Conservation (phyloP, 768 basidiomycete species). For the Boletus huronensis region DNA sequence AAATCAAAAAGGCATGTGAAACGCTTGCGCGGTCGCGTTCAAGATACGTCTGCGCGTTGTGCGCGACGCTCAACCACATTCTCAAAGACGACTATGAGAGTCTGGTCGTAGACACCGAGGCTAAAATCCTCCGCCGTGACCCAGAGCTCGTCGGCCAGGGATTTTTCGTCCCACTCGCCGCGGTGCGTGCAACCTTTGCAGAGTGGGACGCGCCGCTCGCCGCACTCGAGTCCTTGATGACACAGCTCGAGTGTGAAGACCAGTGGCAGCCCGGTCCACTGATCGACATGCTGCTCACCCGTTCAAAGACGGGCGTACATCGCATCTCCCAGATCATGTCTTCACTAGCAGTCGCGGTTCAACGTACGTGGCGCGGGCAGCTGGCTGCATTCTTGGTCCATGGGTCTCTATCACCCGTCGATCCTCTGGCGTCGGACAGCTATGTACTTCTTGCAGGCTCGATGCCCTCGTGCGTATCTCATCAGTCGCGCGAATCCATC, state of each 20-base stretch:
- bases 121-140: constrained; percentile 72
- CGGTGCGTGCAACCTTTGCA: constrained; percentile 77
- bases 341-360: constrained; percentile 69
- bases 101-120: constrained; percentile 77
- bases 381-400: constrained; percentile 80
- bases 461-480: constrained; percentile 72
- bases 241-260: constrained; percentile 52
- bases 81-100: constrained; percentile 78
- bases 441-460: constrained; percentile 61
- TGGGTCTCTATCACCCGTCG: constrained; percentile 56
- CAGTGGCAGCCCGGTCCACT: constrained; percentile 67
- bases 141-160: constrained; percentile 71
- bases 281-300: constrained; percentile 72
- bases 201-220: constrained; percentile 87
- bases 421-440: constrained; percentile 63
- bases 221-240: constrained; percentile 61
- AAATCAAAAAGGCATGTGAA: constrained; percentile 57
- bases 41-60: constrained; percentile 76
- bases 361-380: constrained; percentile 80
- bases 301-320: constrained; percentile 76
- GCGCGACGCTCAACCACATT: constrained; percentile 67
- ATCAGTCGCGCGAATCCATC: constrained; percentile 75
- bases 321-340: constrained; percentile 69
- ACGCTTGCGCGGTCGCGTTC: constrained; percentile 56
- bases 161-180: constrained; percentile 83